Base-by-base conservation (phyloP, 1,139 yeast genomes). In the Kodamaea arcana region DNA sequence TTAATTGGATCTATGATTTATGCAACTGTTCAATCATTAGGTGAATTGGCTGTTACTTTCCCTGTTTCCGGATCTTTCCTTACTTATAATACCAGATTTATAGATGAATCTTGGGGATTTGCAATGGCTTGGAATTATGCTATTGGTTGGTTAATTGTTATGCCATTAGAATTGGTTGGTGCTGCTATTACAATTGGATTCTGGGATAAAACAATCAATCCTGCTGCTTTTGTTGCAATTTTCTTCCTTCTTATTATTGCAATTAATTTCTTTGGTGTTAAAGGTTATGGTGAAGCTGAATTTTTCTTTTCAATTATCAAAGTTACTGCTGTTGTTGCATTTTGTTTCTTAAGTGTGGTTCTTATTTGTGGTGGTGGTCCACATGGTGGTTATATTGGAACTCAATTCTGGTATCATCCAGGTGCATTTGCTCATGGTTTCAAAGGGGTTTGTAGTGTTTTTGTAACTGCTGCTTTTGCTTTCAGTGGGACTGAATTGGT, bases 21-120 rank as follows among this genome's bases (percentile, higher is more conserved):
- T 61, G 74, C 78, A 50, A 82, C 85, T 30, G 81, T 85, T 50
- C 90, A 84, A 54, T 80, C 92, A n/a, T 76, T 87, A 37, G 94
- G 95, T 44, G 96, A 87, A 58, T 56, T 86, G 54, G 87, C 94
- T 31, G 85, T 83, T 25, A 71, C 80, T 11, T 84, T 80, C 58
- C 90, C 94, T 5, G 79, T 85, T 30, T 69, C 83, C 36, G 95
- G 95, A 47, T 85, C 90, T 2, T 85, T 83, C 59, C 72, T 83
- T 29, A 76, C 83, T 37, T 84, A 80, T 56, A 76, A 86, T 24
- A 65, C 84, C 4, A 69, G 81, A 38, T 80, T 84, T 46, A 65
- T 86, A 27, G 94, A 84, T 48, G 72, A 78, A 2, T 80, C 87
- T 6, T 78, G 88, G 78, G 94, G 94, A 8, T 82, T 83, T 52